Evolutionary conservation across 2,329 filamentous ascomycete genomes (phyloP).

Genomic region (Fonsecaea pugnacius): DNA sequence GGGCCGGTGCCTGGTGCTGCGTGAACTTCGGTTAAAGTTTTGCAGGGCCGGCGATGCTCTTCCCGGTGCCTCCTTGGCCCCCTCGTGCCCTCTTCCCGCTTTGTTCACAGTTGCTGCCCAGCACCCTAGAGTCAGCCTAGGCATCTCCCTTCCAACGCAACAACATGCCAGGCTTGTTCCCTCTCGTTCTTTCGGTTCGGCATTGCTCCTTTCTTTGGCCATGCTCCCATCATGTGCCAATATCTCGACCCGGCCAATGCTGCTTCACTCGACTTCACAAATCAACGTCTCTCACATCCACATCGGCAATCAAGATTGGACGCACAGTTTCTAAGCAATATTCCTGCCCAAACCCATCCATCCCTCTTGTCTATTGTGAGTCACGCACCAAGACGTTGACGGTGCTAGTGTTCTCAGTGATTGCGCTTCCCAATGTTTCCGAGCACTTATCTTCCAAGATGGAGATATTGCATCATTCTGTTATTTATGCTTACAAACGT

Average conservation of each 20-base stretch:
- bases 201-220: background rate
- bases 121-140: background rate
- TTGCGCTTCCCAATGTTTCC: background rate
- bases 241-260: background rate
- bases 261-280: constrained; percentile 3
- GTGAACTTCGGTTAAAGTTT: constrained; percentile 4
- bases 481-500: background rate
- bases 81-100: background rate
- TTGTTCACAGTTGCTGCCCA: background rate
- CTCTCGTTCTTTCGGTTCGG: background rate
- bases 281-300: background rate
- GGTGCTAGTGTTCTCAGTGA: background rate
- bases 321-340: background rate
- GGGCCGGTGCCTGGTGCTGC: background rate
- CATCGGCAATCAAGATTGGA: background rate
- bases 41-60: background rate
- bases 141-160: background rate
- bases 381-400: background rate
- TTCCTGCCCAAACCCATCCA: background rate
- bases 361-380: background rate
- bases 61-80: background rate
- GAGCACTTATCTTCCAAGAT: background rate
- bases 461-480: background rate
- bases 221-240: background rate
- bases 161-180: background rate